Conservation (phyloP, 306 rosid species). For the Quercus wislizeni region DNA sequence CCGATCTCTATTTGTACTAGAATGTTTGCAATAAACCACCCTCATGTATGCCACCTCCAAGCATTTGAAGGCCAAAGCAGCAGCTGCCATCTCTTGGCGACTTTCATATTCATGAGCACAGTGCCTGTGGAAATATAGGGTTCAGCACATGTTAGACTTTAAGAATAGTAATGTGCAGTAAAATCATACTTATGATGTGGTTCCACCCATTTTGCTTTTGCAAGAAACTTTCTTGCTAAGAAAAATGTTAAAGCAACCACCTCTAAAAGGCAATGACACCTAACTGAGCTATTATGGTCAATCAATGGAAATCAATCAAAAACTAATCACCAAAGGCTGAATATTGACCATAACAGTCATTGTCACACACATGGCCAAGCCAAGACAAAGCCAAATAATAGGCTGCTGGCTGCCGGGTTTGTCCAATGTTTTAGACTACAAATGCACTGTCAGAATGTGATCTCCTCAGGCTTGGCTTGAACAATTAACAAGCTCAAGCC, state of each 20-base stretch:
- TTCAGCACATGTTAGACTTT: conserved; percentile 18
- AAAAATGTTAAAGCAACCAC: not conserved
- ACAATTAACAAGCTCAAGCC: not conserved
- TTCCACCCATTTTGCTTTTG: not conserved
- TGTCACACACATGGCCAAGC: not conserved
- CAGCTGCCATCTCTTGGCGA: conserved; percentile 66
- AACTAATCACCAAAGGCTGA: not conserved
- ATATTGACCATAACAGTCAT: conserved; percentile 6
- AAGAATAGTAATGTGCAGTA: not conserved
- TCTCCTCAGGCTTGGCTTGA: not conserved
- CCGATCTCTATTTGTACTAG: conserved; percentile 48
- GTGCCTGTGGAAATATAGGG: conserved; percentile 44
- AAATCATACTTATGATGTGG: not conserved
- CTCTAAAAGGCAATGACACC: conserved; percentile 5
- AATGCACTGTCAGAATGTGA: not conserved
- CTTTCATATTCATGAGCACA: conserved; percentile 74
- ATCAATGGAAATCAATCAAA: conserved; percentile 1
- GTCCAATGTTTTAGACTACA: not conserved
- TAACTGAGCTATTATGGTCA: conserved; percentile 10
- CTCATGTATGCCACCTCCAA: conserved; percentile 82
- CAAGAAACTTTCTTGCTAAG: not conserved
- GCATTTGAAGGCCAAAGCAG: conserved; percentile 93
- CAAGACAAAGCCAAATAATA: not conserved
- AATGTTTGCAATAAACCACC: conserved; percentile 55
- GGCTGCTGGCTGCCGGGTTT: not conserved